Percentiles rank a stretch among this genome's conserved stretches.
Evolutionary conservation across 176 grass and related monocot species (phyloP).

Genomic region (Cenchrus purpureus): DNA sequence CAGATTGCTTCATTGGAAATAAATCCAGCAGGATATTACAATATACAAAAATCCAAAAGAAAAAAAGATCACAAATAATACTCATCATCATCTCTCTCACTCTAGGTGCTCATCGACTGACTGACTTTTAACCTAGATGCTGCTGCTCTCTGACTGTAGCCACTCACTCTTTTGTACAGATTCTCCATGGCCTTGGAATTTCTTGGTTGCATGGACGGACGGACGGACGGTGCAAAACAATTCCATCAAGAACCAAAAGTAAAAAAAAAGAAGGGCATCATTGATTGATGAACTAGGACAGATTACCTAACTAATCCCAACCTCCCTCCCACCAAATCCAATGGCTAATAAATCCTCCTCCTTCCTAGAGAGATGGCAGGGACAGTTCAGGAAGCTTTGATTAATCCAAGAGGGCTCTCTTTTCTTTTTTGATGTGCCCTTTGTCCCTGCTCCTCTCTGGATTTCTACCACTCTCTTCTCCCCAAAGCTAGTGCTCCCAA

Average conservation of each 20-base stretch:
- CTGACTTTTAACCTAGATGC: slow-evolving; percentile 27
- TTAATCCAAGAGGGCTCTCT: slow-evolving; percentile 28
- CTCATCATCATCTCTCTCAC: slow-evolving; percentile 6
- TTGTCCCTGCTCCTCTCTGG: slow-evolving; percentile 42
- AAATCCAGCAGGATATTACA: slow-evolving; percentile 48
- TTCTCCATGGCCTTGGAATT: slow-evolving; percentile 64
- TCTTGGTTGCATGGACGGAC: slow-evolving; percentile 61
- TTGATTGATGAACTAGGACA: slow-evolving; percentile 52
- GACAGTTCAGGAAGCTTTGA: slow-evolving; percentile 12
- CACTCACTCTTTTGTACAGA: slow-evolving; percentile 68
- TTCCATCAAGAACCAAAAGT: slow-evolving; percentile 58
- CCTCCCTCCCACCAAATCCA: slow-evolving; percentile 47
- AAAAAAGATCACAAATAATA: slow-evolving; percentile 27
- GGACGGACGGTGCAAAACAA: slow-evolving; percentile 48
- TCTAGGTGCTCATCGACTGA: slow-evolving; percentile 12
- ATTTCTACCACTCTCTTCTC: slow-evolving; percentile 33
- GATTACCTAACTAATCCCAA: slow-evolving; percentile 56
- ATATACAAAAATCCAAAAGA: slow-evolving; percentile 35
- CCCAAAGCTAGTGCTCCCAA: slow-evolving; percentile 46
- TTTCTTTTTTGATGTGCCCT: slow-evolving; percentile 22
- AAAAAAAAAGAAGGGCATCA: slow-evolving; percentile 51
- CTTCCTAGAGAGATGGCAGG: slow-evolving; percentile 18
- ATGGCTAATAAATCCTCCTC: slow-evolving; percentile 34
- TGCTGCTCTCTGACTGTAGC: slow-evolving; percentile 33
- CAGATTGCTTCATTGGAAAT: slow-evolving; percentile 44